Base-by-base conservation (phyloP, 306 rosid genomes). In the Sechiopsis laciniata region DNA sequence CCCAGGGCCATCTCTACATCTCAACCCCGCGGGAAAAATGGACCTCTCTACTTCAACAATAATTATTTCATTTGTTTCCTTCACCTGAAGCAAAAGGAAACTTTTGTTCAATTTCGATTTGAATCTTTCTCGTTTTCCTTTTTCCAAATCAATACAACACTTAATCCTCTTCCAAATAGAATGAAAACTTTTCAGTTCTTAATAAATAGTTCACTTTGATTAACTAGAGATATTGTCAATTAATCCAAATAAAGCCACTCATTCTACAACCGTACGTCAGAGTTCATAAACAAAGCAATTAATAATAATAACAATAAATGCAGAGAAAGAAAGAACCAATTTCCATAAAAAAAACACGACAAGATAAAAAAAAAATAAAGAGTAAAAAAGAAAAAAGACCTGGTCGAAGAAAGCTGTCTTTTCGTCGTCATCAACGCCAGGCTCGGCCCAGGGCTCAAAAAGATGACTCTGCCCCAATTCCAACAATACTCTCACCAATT, bases 381-480 rank as follows among this genome's bases (percentile, higher is more conserved):
- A 53, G 37, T 35, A 16, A 19, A 14, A 57, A 5, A 45, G 14
- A 8, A 40, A 0, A 54, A 32, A 7, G 0, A 88, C 97, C 97
- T 91, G 97, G 54, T 88, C 86, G 46, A 95, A 88, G 73, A 91
- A 88, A 4, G 84, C 88, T 79, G 85, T 83, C 85, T 95, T 95
- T 54, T 85, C 84, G 26, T 82, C 87, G 32, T 88, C 92, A 22
- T 89, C 97, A 24, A 83, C 88, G 11, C 92, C 92, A 5, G 95
- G 92, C 81, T 77, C 82, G 0, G 89, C 83, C 99, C 97, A 95
- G 70, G 86, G 82, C 80, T 80, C 78, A 74, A 95, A 95, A 48
- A 95, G 72, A 67, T 91, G 99, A 35, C 45, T 80, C 80, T 94
- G 97, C 8, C 84, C 92, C 62, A 80, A 78, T 16, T 88, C 84